Conservation (phyloP, 495 filamentous ascomycete genomes). For the Aspergillus egyptiacus region DNA sequence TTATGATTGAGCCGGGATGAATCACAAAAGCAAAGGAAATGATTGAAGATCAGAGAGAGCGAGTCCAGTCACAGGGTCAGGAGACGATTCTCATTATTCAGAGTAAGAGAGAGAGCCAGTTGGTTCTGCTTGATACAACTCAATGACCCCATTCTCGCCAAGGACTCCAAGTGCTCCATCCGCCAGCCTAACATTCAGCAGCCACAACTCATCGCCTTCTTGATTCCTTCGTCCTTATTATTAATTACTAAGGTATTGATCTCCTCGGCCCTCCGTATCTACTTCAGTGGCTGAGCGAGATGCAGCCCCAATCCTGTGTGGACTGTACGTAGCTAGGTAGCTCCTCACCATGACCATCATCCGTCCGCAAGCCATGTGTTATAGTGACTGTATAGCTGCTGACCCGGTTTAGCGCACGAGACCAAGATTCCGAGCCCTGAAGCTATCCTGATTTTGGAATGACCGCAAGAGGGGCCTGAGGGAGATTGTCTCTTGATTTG, state of each 20-base stretch:
- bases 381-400: not conserved
- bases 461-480: not conserved
- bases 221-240: too few species aligned
- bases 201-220: too few species aligned
- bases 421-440: not conserved
- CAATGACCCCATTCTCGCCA: not conserved
- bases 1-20: too few species aligned
- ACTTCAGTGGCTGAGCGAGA: not conserved
- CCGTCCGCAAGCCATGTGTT: not conserved
- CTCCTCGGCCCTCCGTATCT: too few species aligned
- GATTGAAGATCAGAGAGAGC: slow-evolving; percentile 2
- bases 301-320: not conserved
- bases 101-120: too few species aligned
- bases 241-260: too few species aligned
- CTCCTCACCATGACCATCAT: not conserved
- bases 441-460: not conserved
- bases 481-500: slow-evolving; percentile 4
- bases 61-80: not conserved
- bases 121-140: too few species aligned
- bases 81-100: slow-evolving; percentile 1
- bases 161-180: too few species aligned
- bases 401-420: not conserved
- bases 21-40: too few species aligned
- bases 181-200: too few species aligned
- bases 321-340: too few species aligned